phyloP scores from a whole-genome alignment of 2,329 filamentous ascomycete species.

The Exophiala sp. region DNA sequence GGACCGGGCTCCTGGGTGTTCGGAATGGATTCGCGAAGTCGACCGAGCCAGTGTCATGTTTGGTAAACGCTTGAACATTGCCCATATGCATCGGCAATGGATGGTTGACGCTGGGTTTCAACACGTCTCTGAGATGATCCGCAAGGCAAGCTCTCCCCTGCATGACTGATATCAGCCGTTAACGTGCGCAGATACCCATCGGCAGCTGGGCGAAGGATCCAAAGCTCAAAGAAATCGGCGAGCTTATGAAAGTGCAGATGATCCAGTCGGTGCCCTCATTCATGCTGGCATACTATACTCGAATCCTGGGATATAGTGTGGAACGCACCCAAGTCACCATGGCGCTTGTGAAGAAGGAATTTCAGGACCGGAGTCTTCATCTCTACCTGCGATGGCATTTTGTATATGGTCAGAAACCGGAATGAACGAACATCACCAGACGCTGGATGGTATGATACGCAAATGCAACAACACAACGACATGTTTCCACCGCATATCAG shows the following conservation, averaged over 20 bases:
- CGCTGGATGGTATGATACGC: not conserved
- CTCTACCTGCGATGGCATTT: constrained; percentile 30
- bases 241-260: constrained; percentile 12
- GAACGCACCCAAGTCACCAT: constrained; percentile 10
- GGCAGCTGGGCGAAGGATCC: constrained; percentile 50
- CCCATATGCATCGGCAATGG: constrained; percentile 21
- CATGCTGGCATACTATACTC: constrained; percentile 12
- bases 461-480: no score
- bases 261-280: constrained; percentile 10
- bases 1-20: constrained; percentile 11
- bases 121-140: constrained; percentile 46
- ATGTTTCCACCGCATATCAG: no score
- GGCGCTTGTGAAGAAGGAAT: constrained; percentile 7
- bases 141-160: constrained; percentile 33
- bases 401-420: constrained; percentile 11
- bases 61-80: constrained; percentile 36
- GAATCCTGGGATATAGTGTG: constrained; percentile 9
- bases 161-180: constrained; percentile 15
- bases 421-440: not conserved
- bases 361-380: constrained; percentile 34
- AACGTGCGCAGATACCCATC: constrained; percentile 34
- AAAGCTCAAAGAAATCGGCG: constrained; percentile 48
- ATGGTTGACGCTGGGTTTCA: constrained; percentile 48
- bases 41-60: constrained; percentile 32
- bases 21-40: constrained; percentile 31